Evolutionary conservation across 192 early-diverging fungal genomes (phyloP).

Genomic region (Gorgonomyces haynaldii): DNA sequence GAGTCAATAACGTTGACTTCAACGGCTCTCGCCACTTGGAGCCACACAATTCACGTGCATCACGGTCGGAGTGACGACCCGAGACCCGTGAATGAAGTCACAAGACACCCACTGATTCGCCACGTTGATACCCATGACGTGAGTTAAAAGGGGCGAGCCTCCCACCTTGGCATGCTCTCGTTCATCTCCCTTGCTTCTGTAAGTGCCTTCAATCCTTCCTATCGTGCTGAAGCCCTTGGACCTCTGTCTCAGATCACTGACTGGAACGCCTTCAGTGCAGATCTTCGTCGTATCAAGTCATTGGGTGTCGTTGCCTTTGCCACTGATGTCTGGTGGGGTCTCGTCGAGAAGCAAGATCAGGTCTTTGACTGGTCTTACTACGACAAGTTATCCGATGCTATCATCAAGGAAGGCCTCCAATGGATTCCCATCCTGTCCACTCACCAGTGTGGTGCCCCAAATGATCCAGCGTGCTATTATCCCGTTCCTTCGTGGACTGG

Average conservation of each 20-base stretch:
- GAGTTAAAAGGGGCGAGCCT: too few relatives aligned
- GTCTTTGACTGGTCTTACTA: constrained; percentile 14
- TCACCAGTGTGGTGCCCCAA: constrained; percentile 5
- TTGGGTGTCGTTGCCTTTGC: constrained; percentile 6
- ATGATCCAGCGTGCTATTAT: constrained; percentile 1
- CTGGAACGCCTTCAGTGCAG: constrained; percentile 1
- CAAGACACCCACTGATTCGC: too few relatives aligned
- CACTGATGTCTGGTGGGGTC: constrained; percentile 12
- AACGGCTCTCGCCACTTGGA: too few relatives aligned
- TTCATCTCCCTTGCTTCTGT: too few relatives aligned
- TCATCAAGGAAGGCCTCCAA: constrained; percentile 11
- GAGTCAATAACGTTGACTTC: too few relatives aligned
- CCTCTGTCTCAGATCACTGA: constrained; percentile 7
- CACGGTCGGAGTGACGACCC: too few relatives aligned
- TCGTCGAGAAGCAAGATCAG: constrained; percentile 5
- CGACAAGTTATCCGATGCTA: constrained; percentile 2
- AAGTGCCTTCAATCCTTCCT: too few relatives aligned
- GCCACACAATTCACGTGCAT: too few relatives aligned
- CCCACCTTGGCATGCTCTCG: too few relatives aligned
- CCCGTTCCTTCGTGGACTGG: constrained; percentile 10
- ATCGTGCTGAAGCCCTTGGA: constrained; percentile 7
- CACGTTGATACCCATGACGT: too few relatives aligned
- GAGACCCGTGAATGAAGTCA: too few relatives aligned
- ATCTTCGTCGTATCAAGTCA: neutral
- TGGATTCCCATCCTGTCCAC: constrained; percentile 16